Conservation (phyloP, 23 red algal species). For the Agarophyton chilense region DNA sequence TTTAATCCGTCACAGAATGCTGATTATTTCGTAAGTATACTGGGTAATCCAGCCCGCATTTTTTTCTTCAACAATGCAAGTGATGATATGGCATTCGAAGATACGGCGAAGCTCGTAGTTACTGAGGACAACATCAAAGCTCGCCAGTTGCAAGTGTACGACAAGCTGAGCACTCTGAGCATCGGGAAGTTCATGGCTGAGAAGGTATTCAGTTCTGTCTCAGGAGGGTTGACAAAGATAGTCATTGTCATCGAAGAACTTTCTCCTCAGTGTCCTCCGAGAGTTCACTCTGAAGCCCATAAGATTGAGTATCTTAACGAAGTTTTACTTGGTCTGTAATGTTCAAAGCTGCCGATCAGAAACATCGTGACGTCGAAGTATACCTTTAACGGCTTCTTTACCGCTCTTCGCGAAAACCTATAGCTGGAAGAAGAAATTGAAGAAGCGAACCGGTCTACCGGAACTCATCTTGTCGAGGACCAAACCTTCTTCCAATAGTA, state of each 20-base stretch:
- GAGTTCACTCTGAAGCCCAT: neutral
- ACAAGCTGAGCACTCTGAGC: neutral
- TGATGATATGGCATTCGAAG: slow-evolving; percentile 17
- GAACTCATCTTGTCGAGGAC: neutral
- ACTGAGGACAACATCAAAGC: neutral
- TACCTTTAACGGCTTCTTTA: neutral
- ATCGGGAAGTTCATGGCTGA: neutral
- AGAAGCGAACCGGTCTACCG: neutral
- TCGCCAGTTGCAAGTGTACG: neutral
- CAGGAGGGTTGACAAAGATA: neutral
- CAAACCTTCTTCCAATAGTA: neutral
- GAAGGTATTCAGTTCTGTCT: neutral
- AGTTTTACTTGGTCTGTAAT: neutral
- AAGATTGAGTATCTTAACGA: neutral
- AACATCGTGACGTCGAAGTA: neutral
- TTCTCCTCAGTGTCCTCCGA: neutral
- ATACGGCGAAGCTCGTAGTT: slow-evolving; percentile 5
- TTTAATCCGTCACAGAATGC: neutral
- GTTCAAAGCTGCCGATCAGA: neutral
- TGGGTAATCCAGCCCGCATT: neutral
- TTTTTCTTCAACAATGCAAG: slow-evolving; percentile 41
- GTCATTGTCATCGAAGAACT: neutral
- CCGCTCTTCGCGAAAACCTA: neutral
- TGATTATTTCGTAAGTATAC: slow-evolving; percentile 5
- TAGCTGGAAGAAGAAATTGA: slow-evolving; percentile 25